phyloP scores from a whole-genome alignment of 352 stramenopile species.

The Phytophthora colocasiae region DNA sequence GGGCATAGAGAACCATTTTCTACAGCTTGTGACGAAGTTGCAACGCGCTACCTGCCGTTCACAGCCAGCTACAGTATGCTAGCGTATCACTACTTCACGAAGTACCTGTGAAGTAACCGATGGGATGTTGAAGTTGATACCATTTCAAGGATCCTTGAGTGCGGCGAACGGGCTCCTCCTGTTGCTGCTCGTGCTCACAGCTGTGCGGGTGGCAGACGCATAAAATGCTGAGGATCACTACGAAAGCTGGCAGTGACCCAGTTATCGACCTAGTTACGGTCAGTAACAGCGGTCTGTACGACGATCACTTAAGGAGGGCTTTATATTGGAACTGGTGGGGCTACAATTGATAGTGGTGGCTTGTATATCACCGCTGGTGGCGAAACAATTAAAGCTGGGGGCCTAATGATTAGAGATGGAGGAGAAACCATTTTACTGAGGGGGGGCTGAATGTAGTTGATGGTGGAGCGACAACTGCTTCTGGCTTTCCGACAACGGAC shows the following conservation, averaged over 20 bases:
- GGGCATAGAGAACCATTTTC: too few relatives aligned
- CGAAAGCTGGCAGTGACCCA: slow-evolving; percentile 10
- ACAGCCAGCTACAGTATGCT: too few relatives aligned
- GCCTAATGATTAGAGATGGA: slow-evolving; percentile 40
- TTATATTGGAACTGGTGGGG: slow-evolving; percentile 45
- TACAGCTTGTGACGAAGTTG: too few relatives aligned
- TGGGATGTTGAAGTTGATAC: too few relatives aligned
- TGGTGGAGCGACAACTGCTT: slow-evolving; percentile 42
- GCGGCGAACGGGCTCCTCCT: background rate
- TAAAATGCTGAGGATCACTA: slow-evolving; percentile 53
- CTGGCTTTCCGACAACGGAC: slow-evolving; percentile 7
- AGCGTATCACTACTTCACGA: too few relatives aligned
- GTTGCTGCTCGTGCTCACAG: slow-evolving; percentile 5
- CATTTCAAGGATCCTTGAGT: background rate
- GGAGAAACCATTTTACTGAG: slow-evolving; percentile 46
- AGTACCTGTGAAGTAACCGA: too few relatives aligned
- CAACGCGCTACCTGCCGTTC: too few relatives aligned
- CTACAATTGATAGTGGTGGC: slow-evolving; percentile 49
- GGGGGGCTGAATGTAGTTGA: slow-evolving; percentile 44
- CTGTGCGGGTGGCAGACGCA: slow-evolving; percentile 39
- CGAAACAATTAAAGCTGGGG: slow-evolving; percentile 47
- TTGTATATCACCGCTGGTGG: slow-evolving; percentile 45
- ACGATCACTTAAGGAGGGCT: slow-evolving; percentile 53
- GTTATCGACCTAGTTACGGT: slow-evolving; percentile 52
- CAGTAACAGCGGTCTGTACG: slow-evolving; percentile 48